Conservation (phyloP, 345 rosid species). For the Eucalyptus curtisii region DNA sequence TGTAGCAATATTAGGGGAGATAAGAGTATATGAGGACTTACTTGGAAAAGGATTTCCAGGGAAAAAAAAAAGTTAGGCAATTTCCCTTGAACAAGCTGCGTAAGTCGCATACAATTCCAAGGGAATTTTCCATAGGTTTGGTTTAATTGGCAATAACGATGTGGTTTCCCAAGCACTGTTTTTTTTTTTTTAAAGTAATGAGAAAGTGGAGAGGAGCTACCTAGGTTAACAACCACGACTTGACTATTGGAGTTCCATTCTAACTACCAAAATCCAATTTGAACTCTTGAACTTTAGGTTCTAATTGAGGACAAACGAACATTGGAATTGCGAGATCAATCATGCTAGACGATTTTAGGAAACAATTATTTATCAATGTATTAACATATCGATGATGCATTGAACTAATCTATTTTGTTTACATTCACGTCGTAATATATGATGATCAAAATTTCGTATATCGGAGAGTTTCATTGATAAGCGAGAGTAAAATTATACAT, state of each 20-base stretch:
- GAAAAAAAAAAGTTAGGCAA: not conserved
- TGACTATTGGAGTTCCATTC: not conserved
- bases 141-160: not conserved
- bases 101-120: not conserved
- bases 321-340: fast-evolving
- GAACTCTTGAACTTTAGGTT: not conserved
- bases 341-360: fast-evolving
- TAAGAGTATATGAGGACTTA: not conserved
- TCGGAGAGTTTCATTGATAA: not conserved
- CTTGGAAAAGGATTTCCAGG: not conserved
- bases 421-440: not conserved
- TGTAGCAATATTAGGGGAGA: not conserved
- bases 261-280: not conserved
- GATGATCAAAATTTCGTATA: not conserved
- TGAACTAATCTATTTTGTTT: not conserved
- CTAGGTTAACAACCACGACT: not conserved
- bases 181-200: not conserved
- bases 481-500: not conserved
- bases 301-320: not conserved
- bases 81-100: not conserved
- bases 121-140: not conserved
- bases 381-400: not conserved
- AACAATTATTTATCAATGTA: not conserved
- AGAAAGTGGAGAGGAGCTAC: not conserved
- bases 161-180: not conserved